phyloP scores from a whole-genome alignment of 257 asterid species.

The Jacaranda mimosifolia region DNA sequence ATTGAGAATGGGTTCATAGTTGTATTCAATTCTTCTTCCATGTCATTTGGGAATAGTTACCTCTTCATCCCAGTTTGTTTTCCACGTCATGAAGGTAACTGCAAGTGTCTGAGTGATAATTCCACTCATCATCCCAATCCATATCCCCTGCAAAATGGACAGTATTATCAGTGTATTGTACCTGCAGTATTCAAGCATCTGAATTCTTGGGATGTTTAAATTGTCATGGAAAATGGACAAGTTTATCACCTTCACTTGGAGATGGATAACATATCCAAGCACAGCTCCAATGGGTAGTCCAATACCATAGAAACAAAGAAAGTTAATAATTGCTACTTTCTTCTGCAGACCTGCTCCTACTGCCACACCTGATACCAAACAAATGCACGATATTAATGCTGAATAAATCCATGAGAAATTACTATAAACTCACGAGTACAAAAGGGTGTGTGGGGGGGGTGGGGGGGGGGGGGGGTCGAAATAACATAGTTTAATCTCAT shows the following conservation, averaged over 20 bases:
- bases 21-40: neutral
- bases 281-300: slow-evolving; percentile 65
- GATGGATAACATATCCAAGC: slow-evolving; percentile 45
- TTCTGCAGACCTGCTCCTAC: slow-evolving; percentile 40
- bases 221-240: neutral
- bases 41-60: slow-evolving; percentile 28
- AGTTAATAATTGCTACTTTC: slow-evolving; percentile 55
- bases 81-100: slow-evolving; percentile 61
- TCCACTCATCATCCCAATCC: slow-evolving; percentile 73
- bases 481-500: neutral
- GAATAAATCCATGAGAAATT: neutral
- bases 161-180: too few relatives aligned
- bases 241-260: slow-evolving; percentile 34
- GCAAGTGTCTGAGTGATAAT: slow-evolving; percentile 55
- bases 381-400: neutral
- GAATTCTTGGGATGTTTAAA: too few relatives aligned
- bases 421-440: neutral
- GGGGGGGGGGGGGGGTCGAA: neutral
- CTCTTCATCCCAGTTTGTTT: slow-evolving; percentile 65
- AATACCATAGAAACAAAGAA: slow-evolving; percentile 55
- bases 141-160: slow-evolving; percentile 48
- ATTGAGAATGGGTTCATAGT: neutral
- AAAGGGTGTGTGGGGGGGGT: too few relatives aligned
- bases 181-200: too few relatives aligned
- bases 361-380: slow-evolving; percentile 27